Base-by-base conservation (phyloP, 768 basidiomycete species). In the Pholiota microspora region DNA sequence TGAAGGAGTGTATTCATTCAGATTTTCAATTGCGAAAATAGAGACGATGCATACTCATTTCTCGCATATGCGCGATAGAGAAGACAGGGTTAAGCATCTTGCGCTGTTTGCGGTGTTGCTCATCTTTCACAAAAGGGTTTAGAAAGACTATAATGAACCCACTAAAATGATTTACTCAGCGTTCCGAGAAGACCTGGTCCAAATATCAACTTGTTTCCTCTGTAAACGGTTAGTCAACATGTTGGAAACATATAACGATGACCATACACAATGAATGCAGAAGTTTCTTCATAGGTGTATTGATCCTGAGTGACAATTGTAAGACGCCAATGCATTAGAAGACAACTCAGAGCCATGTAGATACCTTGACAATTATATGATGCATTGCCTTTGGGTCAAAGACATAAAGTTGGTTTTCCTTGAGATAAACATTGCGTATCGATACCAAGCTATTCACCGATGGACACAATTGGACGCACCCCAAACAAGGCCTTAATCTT, bases 41-140 rank as follows among this genome's bases (percentile, higher is more conserved):
- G 25, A 28, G 21, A n/a, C n/a, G n/a, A 7, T n/a, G 15, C 65
- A 32, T 51, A 72, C 74, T 60, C 70, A 74, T 70, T 34, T 72
- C 57, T 12, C 76, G 72, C 69, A 78, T 69, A 54, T 77, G 73
- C 0, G 62, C 59, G 12, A 64, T 64, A 0, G 75, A 74, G 56
- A 79, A 79, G 1, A 77, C 72, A 0, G 77, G 77, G 50, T 73
- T 77, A 18, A 79, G 62, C 62, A 77, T 69, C 54, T 75, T 77
- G 24, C 76, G 64, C 54, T 77, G 77, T 44, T 66, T 72, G 18
- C 69, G 65, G 55, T 78, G 77, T 9, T 71, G 68, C 21, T 75
- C 73, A 52, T 8, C 56, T 54, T 36, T 12, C 31, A 23, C n/a
- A 60, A n/a, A n/a, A n/a, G n/a, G n/a, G n/a, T n/a, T n/a, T 21